Base-by-base conservation (phyloP, 176 grass and related monocot genomes). In the Carex scoparia region DNA sequence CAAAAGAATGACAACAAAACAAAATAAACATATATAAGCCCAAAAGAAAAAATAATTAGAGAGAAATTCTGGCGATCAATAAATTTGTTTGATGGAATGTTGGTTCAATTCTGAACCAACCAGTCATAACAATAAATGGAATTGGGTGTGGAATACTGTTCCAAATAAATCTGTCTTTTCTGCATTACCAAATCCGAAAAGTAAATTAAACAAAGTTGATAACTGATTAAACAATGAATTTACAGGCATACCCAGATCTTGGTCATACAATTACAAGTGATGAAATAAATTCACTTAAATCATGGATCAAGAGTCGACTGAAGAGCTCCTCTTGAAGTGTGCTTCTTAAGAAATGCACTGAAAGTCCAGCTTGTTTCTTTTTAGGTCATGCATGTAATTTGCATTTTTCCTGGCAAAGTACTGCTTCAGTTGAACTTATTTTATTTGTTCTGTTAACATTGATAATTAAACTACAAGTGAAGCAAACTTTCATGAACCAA, bases 211-310 rank as follows among this genome's bases (percentile, higher is more conserved):
- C 12, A 13, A 77, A 46, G 38, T 46, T 46, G 18, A 72, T 46
- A 2, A 33, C 11, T 56, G 13, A 15, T 77, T 56, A 31, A 53
- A 15, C 12, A 31, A 56, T 8, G 53, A 77, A 56, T 80, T 92
- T 61, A 44, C 79, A 98, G 96, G 91, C 88, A 66, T 95, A 95
- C 58, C 96, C 96, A 80, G 85, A 88, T 88, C 83, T 98, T 15
- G 93, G 85, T 4, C 96, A 98, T 87, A 92, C 89, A 0, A 94
- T 95, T 85, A 83, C 85, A 0, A 51, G 67, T 8, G 91, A 95
- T 81, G 95, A 98, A 84, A 61, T 95, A 53, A 15, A 78, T 54
- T 86, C 80, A 76, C 92, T 98, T 8, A 85, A 89, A 84, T 81
- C 72, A 42, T 98, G 95, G 93, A 93, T 98, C 79, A 95, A 85